A percentile compares a stretch with the other conserved stretches of the same genome.
phyloP scores from a whole-genome alignment of 129 eudicot genomes.

The Artemisia argyi region DNA sequence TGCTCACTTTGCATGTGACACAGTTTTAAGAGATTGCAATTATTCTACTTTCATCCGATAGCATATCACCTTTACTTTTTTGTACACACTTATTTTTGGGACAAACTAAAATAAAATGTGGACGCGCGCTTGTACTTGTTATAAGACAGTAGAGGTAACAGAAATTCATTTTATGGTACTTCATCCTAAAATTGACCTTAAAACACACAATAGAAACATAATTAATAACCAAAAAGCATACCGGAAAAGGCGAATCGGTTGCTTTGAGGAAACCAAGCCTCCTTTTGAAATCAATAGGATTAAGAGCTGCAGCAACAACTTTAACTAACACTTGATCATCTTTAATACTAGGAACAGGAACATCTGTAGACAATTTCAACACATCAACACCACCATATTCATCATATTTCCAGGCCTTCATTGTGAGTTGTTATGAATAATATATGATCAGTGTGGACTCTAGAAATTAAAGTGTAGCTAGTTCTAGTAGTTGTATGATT shows the following conservation, averaged over 20 bases:
- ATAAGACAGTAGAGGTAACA: too few species aligned
- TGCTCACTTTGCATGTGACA: too few species aligned
- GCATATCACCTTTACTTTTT: too few species aligned
- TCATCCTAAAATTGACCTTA: constrained; percentile 6
- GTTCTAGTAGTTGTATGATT: not conserved
- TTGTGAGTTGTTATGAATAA: not conserved
- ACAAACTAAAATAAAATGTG: too few species aligned
- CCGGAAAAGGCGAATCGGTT: constrained; percentile 90
- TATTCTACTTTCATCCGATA: too few species aligned
- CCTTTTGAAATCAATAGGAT: constrained; percentile 87
- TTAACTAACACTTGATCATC: constrained; percentile 85
- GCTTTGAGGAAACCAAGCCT: constrained; percentile 73
- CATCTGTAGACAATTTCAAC: constrained; percentile 51
- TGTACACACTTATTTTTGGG: too few species aligned
- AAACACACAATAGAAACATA: not conserved
- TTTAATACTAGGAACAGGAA: constrained; percentile 57
- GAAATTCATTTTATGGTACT: not conserved
- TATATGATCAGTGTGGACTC: too few species aligned
- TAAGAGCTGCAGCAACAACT: constrained; percentile 90
- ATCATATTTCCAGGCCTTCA: constrained; percentile 88
- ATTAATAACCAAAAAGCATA: constrained; percentile 22
- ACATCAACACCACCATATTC: constrained; percentile 89
- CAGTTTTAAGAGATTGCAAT: too few species aligned
- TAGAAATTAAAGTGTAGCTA: too few species aligned
- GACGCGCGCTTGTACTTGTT: too few species aligned